A percentile compares a stretch with the other conserved stretches of the same genome.
Evolutionary conservation across 768 basidiomycete genomes (phyloP).

Genomic region (Rhizopogon vinicolor): DNA sequence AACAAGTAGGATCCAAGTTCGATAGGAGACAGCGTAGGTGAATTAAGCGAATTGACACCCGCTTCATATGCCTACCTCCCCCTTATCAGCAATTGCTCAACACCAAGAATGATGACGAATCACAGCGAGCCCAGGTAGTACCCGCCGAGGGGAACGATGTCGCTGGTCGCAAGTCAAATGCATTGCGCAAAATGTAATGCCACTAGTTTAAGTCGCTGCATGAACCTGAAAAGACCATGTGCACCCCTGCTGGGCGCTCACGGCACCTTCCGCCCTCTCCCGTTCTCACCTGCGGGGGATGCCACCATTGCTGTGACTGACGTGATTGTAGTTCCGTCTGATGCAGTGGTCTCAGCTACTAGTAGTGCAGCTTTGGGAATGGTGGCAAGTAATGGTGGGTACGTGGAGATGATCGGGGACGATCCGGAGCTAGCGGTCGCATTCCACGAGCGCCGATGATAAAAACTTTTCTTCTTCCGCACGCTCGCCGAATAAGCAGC

Average conservation of each 20-base stretch:
- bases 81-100: neutral
- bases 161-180: neutral
- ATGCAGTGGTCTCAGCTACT: conserved; percentile 2
- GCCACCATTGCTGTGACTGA: neutral
- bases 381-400: neutral
- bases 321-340: conserved; percentile 1
- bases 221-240: neutral
- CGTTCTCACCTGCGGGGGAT: neutral
- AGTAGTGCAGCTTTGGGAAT: conserved; percentile 16
- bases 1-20: neutral
- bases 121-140: neutral
- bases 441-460: conserved; percentile 25
- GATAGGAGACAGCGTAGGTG: neutral
- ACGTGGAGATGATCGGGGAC: conserved; percentile 15
- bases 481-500: conserved; percentile 27
- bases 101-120: neutral
- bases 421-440: conserved; percentile 18
- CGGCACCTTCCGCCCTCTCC: neutral
- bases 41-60: neutral
- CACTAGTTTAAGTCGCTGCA: neutral
- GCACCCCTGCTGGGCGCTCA: neutral
- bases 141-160: neutral
- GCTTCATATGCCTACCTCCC: neutral
- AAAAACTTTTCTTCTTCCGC: conserved; percentile 30
- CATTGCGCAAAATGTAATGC: neutral